phyloP scores from a whole-genome alignment of 257 asterid species.

The Capsicum rhomboideum region DNA sequence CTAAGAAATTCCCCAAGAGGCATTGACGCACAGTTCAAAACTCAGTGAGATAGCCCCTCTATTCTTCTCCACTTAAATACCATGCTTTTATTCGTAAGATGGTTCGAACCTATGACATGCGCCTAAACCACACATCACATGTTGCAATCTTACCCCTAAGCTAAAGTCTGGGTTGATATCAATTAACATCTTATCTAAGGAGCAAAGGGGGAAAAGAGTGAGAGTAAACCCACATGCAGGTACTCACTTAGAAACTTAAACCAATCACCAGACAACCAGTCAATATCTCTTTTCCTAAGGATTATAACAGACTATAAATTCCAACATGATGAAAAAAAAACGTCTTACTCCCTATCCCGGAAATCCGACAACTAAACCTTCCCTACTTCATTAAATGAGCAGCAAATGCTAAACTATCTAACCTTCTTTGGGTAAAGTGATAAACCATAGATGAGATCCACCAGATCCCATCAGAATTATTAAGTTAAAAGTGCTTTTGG shows the following conservation, averaged over 20 bases:
- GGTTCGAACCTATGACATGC: background rate
- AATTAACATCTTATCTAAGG: background rate
- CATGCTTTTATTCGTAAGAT: background rate
- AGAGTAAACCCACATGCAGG: background rate
- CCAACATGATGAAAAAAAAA: background rate
- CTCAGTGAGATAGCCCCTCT: background rate
- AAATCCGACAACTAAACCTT: background rate
- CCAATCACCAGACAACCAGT: background rate
- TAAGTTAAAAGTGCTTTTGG: background rate
- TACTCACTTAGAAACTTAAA: background rate
- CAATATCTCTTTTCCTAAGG: background rate
- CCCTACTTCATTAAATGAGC: background rate
- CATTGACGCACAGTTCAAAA: background rate
- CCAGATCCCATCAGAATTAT: background rate
- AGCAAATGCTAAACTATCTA: background rate
- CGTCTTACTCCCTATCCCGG: background rate
- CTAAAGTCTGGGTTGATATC: background rate
- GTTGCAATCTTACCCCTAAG: background rate
- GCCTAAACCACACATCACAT: background rate
- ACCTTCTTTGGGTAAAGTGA: background rate
- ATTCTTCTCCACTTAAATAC: background rate
- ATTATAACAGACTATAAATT: background rate
- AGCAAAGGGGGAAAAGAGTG: background rate
- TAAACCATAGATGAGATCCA: background rate
- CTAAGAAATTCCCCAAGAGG: background rate